Evolutionary conservation across 345 rosid species (phyloP).

Genomic region (Mangifera indica): DNA sequence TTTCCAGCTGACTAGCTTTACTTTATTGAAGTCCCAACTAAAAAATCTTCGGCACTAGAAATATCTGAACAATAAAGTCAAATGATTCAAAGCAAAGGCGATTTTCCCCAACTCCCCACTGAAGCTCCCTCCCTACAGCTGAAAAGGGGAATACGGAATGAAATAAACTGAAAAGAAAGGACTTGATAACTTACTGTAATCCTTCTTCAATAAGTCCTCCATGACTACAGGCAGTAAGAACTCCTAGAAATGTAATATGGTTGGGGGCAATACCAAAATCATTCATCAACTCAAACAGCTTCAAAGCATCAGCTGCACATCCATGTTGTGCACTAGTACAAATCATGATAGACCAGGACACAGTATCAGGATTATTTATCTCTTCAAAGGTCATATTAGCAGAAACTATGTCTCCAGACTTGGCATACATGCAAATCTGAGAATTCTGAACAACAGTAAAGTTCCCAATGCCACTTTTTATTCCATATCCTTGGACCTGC

Average conservation of each 20-base stretch:
- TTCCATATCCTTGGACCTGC: slow-evolving; percentile 46
- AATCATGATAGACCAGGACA: slow-evolving; percentile 56
- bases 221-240: slow-evolving; percentile 54
- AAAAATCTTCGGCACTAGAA: background rate
- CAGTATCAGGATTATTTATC: slow-evolving; percentile 40
- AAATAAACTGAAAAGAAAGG: background rate
- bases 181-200: slow-evolving; percentile 14
- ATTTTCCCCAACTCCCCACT: background rate
- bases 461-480: slow-evolving; percentile 43
- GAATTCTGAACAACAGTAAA: slow-evolving; percentile 46
- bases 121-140: background rate
- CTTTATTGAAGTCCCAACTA: background rate
- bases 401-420: slow-evolving; percentile 43
- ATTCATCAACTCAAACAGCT: slow-evolving; percentile 43
- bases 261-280: slow-evolving; percentile 32
- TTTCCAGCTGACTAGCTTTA: background rate
- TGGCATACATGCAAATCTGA: slow-evolving; percentile 49
- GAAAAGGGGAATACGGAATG: background rate
- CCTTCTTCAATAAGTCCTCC: slow-evolving; percentile 54
- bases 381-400: slow-evolving; percentile 33
- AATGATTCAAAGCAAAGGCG: background rate
- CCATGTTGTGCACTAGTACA: slow-evolving; percentile 54
- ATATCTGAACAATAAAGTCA: background rate
- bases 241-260: slow-evolving; percentile 38
- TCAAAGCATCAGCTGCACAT: slow-evolving; percentile 35